Conservation (phyloP, 2,329 filamentous ascomycete genomes). For the Colletotrichum tropicale region DNA sequence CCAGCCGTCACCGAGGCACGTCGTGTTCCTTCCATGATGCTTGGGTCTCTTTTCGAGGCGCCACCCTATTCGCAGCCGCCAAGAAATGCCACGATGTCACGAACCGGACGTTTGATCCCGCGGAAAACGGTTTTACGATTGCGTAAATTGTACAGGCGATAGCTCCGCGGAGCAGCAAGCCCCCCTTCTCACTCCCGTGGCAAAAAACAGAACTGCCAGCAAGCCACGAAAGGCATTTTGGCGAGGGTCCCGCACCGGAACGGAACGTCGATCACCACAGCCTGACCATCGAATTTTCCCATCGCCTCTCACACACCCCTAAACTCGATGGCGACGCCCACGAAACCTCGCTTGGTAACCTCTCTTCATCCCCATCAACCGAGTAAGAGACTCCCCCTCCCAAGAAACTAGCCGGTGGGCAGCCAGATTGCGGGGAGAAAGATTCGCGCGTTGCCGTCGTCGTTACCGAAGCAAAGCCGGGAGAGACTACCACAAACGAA, state of each 20-base stretch:
- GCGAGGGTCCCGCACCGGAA: neutral
- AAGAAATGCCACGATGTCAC: neutral
- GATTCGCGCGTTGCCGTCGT: neutral
- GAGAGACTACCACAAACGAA: neutral
- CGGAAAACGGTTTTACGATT: neutral
- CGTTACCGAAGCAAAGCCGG: neutral
- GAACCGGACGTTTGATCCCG: neutral
- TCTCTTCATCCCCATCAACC: neutral
- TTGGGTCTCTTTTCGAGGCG: neutral
- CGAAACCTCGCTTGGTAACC: neutral
- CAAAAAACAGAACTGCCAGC: neutral
- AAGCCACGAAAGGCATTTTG: neutral
- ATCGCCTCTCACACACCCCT: neutral
- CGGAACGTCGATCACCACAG: neutral
- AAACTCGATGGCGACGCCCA: neutral
- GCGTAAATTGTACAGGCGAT: neutral
- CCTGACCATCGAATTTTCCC: neutral
- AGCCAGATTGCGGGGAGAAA: slow-evolving; percentile 2
- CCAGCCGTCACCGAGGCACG: neutral
- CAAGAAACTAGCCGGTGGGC: neutral
- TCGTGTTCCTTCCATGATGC: neutral
- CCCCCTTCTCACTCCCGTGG: neutral
- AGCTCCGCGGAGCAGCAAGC: neutral
- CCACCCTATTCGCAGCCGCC: neutral
- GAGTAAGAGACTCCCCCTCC: neutral